Conservation (phyloP, 305 asterid species). For the Petunia hybrid region DNA sequence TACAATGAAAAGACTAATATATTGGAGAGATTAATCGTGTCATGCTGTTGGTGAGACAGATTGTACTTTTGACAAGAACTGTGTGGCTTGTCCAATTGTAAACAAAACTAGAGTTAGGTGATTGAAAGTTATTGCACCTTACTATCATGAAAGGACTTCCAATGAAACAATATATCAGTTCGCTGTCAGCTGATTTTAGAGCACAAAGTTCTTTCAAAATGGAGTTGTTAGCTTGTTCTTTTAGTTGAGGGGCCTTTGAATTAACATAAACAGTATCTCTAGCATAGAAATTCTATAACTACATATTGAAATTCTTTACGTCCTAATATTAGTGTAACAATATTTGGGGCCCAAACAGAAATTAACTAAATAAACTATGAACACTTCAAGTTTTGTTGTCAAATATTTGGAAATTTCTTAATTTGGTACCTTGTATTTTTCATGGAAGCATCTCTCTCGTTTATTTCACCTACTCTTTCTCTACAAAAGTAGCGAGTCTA, state of each 20-base stretch:
- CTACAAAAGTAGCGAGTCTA: not conserved
- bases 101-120: constrained; percentile 11
- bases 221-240: constrained; percentile 3
- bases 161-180: not conserved
- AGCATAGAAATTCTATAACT: not conserved
- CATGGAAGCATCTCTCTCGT: not conserved
- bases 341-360: not conserved
- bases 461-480: not conserved
- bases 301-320: not conserved
- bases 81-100: not conserved
- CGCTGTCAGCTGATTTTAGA: not conserved
- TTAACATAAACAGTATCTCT: constrained; percentile 6
- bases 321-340: constrained; percentile 9
- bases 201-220: not conserved
- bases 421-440: not conserved
- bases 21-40: not conserved
- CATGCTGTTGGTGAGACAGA: constrained; percentile 5
- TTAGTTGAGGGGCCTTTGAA: not conserved
- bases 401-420: not conserved
- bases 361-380: not conserved
- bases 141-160: not conserved
- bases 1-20: not conserved
- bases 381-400: not conserved
- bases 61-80: not conserved
- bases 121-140: not conserved